Conservation (phyloP, 202 grass and related monocot genomes). For the Setaria italica region DNA sequence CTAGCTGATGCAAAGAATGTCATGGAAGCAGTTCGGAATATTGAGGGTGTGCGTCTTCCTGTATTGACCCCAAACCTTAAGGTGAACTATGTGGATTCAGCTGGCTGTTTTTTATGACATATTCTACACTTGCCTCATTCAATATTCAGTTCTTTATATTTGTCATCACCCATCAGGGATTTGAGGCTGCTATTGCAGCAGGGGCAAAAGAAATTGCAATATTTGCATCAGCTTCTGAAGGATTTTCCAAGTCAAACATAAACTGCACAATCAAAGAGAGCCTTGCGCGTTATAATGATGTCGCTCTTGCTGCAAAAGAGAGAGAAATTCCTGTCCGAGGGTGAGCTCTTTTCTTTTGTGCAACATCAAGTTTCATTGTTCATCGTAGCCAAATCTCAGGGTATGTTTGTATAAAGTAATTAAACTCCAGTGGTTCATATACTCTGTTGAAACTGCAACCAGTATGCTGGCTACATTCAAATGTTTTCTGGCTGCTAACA, state of each 20-base stretch:
- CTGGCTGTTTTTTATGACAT: slow-evolving; percentile 16
- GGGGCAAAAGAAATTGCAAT: slow-evolving; percentile 89
- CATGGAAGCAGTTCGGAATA: slow-evolving; percentile 69
- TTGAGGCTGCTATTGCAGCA: slow-evolving; percentile 80
- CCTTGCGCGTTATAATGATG: slow-evolving; percentile 75
- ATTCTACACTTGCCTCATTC: slow-evolving; percentile 11
- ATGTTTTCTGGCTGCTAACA: neutral
- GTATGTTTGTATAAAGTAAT: neutral
- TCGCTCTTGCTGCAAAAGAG: slow-evolving; percentile 69
- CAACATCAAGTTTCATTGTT: neutral
- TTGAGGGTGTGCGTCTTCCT: slow-evolving; percentile 68
- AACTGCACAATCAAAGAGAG: slow-evolving; percentile 91
- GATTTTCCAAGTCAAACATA: slow-evolving; percentile 96
- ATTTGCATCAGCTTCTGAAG: slow-evolving; percentile 90
- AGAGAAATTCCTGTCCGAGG: slow-evolving; percentile 71
- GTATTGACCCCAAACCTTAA: slow-evolving; percentile 95
- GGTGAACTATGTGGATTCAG: slow-evolving; percentile 48
- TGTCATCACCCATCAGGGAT: slow-evolving; percentile 65
- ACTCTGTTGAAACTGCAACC: neutral
- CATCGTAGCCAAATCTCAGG: neutral
- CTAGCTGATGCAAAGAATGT: slow-evolving; percentile 88
- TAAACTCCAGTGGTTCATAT: slow-evolving; percentile 4
- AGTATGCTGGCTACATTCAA: neutral
- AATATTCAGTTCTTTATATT: slow-evolving; percentile 17
- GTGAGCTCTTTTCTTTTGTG: slow-evolving; percentile 49